Percentiles rank a stretch among this genome's conserved stretches.
phyloP scores from a whole-genome alignment of 257 asterid species.

The Jacaranda copaia region DNA sequence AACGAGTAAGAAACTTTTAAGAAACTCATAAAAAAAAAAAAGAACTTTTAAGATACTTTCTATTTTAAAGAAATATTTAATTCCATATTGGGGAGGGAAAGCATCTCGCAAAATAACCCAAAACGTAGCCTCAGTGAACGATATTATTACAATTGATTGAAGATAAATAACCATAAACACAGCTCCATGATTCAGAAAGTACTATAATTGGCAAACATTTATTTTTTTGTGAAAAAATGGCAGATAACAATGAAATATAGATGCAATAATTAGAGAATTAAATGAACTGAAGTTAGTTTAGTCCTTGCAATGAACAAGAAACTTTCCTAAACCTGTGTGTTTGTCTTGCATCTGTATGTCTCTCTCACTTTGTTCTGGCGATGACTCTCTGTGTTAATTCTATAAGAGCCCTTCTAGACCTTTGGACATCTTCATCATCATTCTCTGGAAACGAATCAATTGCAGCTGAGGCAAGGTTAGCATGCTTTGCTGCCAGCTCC shows the following conservation, averaged over 20 bases:
- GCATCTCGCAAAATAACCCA: too few species aligned
- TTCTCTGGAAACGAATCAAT: conserved; percentile 73
- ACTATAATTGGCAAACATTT: too few species aligned
- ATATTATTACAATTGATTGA: too few species aligned
- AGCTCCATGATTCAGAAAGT: too few species aligned
- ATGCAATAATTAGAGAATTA: conserved; percentile 25
- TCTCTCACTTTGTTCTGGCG: conserved; percentile 70
- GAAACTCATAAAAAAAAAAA: too few species aligned
- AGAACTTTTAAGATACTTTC: too few species aligned
- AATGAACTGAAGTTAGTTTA: neutral
- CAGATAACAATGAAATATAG: neutral
- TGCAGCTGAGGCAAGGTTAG: conserved; percentile 84
- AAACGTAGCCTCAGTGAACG: too few species aligned
- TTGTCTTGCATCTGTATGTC: conserved; percentile 6
- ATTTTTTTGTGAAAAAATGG: too few species aligned
- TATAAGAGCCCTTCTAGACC: conserved; percentile 85
- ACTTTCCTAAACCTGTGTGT: conserved; percentile 9
- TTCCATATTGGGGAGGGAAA: too few species aligned
- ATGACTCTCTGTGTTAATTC: conserved; percentile 84
- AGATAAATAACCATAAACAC: too few species aligned
- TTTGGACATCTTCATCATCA: conserved; percentile 74
- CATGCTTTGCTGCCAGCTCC: conserved; percentile 87
- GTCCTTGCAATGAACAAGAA: conserved; percentile 20
- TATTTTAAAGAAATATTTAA: too few species aligned
- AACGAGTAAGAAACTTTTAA: too few species aligned